A percentile compares a stretch with the other conserved stretches of the same genome.
phyloP scores from a whole-genome alignment of 1,284 basidiomycete genomes.

The Taiwanofungus camphoratus region DNA sequence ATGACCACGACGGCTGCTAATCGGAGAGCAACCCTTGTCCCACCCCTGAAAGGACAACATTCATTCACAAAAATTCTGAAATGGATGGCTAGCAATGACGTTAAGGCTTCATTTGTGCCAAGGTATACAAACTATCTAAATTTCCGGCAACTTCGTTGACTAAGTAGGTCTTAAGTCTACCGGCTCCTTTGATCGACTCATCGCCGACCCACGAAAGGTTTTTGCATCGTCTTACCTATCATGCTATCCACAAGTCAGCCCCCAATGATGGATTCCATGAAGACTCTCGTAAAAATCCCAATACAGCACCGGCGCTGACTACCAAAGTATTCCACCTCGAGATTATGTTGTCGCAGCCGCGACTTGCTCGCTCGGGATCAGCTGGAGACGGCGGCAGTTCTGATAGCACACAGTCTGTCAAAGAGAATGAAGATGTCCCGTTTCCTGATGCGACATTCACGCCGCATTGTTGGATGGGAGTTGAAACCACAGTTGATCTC shows the following conservation, averaged over 20 bases:
- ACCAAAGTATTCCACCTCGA: constrained; percentile 24
- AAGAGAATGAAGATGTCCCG: constrained; percentile 6
- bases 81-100: constrained; percentile 38
- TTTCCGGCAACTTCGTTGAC: constrained; percentile 8
- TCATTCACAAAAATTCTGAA: constrained; percentile 38
- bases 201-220: constrained; percentile 33
- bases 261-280: no score
- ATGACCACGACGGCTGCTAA: constrained; percentile 33
- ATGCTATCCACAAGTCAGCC: constrained; percentile 22
- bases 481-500: constrained; percentile 37
- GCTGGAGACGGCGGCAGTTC: not conserved
- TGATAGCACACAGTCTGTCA: not conserved
- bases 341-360: constrained; percentile 17
- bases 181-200: constrained; percentile 34
- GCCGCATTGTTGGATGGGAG: constrained; percentile 29
- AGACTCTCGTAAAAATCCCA: no score
- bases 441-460: constrained; percentile 2
- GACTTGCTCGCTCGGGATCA: not conserved
- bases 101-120: constrained; percentile 42
- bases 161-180: constrained; percentile 34
- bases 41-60: constrained; percentile 45
- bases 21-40: constrained; percentile 34
- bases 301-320: not conserved
- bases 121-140: constrained; percentile 35
- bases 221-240: constrained; percentile 55